Evolutionary conservation across 371 early-diverging fungal species (phyloP).

Genomic region (Rhizopus sp.): DNA sequence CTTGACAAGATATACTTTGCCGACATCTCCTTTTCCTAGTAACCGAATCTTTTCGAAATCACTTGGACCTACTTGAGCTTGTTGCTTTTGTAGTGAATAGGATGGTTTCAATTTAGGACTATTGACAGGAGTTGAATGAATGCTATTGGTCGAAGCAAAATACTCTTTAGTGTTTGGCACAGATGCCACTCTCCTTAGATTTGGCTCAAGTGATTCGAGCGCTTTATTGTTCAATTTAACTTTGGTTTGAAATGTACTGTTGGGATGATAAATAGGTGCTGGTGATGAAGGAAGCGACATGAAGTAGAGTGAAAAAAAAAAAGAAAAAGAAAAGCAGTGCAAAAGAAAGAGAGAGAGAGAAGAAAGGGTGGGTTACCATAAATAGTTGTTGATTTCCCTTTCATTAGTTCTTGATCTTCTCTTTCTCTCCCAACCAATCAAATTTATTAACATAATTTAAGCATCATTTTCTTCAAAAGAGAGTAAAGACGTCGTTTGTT

Average conservation of each 20-base stretch:
- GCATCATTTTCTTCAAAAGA: slow-evolving; percentile 43
- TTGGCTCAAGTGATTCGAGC: neutral
- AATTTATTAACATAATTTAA: neutral
- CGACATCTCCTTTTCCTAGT: slow-evolving; percentile 96
- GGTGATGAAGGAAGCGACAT: slow-evolving; percentile 25
- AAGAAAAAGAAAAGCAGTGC: neutral
- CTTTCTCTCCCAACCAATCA: too few species aligned
- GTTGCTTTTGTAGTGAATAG: slow-evolving; percentile 28
- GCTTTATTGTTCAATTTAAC: slow-evolving; percentile 11
- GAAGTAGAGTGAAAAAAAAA: neutral
- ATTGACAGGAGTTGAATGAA: slow-evolving; percentile 3
- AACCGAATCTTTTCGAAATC: slow-evolving; percentile 83
- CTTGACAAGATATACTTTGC: slow-evolving; percentile 91
- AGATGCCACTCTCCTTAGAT: slow-evolving; percentile 49
- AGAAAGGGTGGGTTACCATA: neutral
- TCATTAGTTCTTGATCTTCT: too few species aligned
- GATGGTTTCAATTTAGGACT: slow-evolving; percentile 15
- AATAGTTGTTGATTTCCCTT: neutral
- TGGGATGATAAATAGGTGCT: slow-evolving; percentile 26
- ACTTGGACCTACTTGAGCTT: slow-evolving; percentile 39
- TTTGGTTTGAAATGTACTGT: slow-evolving; percentile 14
- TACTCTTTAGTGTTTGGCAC: slow-evolving; percentile 49
- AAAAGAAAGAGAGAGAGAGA: neutral
- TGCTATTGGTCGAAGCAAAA: slow-evolving; percentile 23
- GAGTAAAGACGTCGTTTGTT: slow-evolving; percentile 19